These are phyloP conservation scores for Diutina mesorugosa DNA, from an alignment of 1,139 yeast genomes.

Conservation along the genomic window DNA sequence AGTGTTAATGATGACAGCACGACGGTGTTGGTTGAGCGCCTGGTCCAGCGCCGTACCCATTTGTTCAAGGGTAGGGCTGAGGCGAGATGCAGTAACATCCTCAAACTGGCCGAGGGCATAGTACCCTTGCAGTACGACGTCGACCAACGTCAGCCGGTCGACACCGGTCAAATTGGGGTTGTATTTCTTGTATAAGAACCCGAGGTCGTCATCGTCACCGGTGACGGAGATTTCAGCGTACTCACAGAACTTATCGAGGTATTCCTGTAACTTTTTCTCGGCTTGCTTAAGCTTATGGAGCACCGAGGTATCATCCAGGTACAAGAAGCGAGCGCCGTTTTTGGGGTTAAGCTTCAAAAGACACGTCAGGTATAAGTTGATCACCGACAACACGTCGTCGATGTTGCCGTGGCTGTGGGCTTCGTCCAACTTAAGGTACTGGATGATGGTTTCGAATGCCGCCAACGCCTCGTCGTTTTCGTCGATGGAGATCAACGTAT, in stretches of 20 bases:
- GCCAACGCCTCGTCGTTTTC: slow-evolving; percentile 35
- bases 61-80: slow-evolving; percentile 13
- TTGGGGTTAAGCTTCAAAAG: slow-evolving; percentile 24
- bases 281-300: neutral
- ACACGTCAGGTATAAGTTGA: slow-evolving; percentile 24
- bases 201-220: slow-evolving; percentile 19
- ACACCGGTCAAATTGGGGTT: slow-evolving; percentile 20
- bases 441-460: slow-evolving; percentile 25
- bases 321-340: neutral
- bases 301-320: neutral
- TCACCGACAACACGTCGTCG: slow-evolving; percentile 21
- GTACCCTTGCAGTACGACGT: slow-evolving; percentile 26
- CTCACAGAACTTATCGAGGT: slow-evolving; percentile 13
- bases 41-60: slow-evolving; percentile 10
- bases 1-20: slow-evolving; percentile 26
- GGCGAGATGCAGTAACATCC: slow-evolving; percentile 17
- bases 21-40: slow-evolving; percentile 19
- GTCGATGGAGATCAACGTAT: slow-evolving; percentile 19
- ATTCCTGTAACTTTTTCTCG: slow-evolving; percentile 10
- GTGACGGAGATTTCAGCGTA: slow-evolving; percentile 8
- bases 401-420: slow-evolving; percentile 20
- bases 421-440: slow-evolving; percentile 22
- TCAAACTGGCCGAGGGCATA: slow-evolving; percentile 22
- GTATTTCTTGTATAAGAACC: slow-evolving; percentile 26
- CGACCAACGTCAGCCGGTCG: slow-evolving; percentile 16